Evolutionary conservation across 2,329 filamentous ascomycete species (phyloP), one percentile per base, ranked within the genome.

Genomic region (Zasmidium cellare): DNA sequence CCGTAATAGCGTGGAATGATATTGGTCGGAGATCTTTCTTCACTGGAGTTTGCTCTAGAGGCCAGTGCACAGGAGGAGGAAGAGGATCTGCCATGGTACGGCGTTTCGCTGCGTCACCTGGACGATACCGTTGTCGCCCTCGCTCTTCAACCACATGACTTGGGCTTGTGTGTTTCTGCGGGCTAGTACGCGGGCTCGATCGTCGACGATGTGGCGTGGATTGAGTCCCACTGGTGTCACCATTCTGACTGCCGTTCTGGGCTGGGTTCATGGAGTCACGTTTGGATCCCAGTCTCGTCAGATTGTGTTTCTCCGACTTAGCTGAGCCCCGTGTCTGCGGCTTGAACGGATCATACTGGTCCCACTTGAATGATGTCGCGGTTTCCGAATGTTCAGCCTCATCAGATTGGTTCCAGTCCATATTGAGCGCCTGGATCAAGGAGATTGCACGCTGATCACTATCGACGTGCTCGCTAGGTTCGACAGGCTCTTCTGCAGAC

Each of bases 91-190:
- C 24, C 20, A 51, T 52, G 2, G 53, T 51, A 20, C 62, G 51
- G 46, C 59, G 57, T 48, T 51, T 61, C 16, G 62, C 55, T 9
- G 62, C 62, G 38, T 64, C 62, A 28, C 62, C 62, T 14, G 62
- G 62, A 44, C 52, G 55, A 31, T 64, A 62, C 11, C 31, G 47
- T 5, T 22, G 28, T 16, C 54, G 25, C 18, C 48, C 48, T 12
- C 54, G 54, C 16, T 48, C 55, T 49, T 50, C 24, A 14, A 41
- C 7, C n/a, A 18, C 35, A 41, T 41, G 18, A 19, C 35, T 23
- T 31, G 38, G 19, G 19, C 38, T 23, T 14, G 3, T 24, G 20
- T 38, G 18, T 52, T 38, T 18, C 31, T 44, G 35, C 20, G 31
- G 23, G 35, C 31, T 16, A 9, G n/a, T 18, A n/a, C 35, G 35